Evolutionary conservation across 345 rosid species (phyloP).

Genomic region (Draba incana): DNA sequence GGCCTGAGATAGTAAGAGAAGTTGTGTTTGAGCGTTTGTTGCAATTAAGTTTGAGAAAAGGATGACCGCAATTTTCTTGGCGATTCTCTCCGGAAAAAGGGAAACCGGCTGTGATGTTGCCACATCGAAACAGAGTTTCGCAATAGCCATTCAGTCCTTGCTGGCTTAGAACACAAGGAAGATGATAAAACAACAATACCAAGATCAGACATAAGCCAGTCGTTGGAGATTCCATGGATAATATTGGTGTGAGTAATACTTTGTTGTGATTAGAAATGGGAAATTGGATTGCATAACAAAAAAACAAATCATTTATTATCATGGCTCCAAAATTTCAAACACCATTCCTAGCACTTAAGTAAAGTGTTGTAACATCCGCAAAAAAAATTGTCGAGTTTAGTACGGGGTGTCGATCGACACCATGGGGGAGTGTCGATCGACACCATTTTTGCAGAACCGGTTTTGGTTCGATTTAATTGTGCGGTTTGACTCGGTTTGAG

Average conservation of each 20-base stretch:
- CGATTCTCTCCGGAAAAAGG: slow-evolving; percentile 51
- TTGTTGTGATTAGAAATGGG: background rate
- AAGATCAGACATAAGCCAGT: slow-evolving; percentile 6
- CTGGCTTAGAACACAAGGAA: slow-evolving; percentile 21
- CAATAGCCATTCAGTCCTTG: background rate
- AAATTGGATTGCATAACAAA: no score
- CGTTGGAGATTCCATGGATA: slow-evolving; percentile 6
- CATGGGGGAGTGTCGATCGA: no score
- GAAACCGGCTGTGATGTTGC: slow-evolving; percentile 29
- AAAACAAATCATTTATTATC: no score
- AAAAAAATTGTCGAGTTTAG: no score
- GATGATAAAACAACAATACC: slow-evolving; percentile 18
- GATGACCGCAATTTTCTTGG: slow-evolving; percentile 15
- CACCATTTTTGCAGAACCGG: no score
- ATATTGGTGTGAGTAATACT: background rate
- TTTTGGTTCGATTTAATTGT: no score
- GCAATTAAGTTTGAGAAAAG: slow-evolving; percentile 40
- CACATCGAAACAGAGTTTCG: slow-evolving; percentile 29
- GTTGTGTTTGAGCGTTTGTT: background rate
- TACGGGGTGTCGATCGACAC: no score
- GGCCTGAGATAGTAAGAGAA: slow-evolving; percentile 7
- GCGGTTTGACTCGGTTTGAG: no score
- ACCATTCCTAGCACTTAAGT: no score
- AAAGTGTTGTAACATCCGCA: no score
- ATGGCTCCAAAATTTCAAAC: no score